Percentiles rank a stretch among this genome's conserved stretches.
phyloP scores from a whole-genome alignment of 73 alveolate genomes.

The Tetrahymena malaccensis region DNA sequence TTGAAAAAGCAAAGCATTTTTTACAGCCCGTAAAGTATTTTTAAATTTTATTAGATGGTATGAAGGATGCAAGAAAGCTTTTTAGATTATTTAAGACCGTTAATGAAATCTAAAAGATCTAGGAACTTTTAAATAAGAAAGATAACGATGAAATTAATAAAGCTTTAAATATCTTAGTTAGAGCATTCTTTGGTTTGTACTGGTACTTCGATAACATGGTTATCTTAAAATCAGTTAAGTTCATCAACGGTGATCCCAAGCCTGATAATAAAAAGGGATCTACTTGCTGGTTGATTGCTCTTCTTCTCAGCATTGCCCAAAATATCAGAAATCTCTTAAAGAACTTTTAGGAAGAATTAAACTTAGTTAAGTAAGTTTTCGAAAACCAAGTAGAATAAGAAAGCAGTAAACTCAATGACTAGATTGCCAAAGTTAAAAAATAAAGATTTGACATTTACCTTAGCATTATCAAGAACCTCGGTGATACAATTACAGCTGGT shows the following conservation, averaged over 20 bases:
- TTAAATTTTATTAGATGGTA: slow-evolving; percentile 34
- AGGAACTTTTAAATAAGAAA: slow-evolving; percentile 16
- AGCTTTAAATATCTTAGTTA: slow-evolving; percentile 38
- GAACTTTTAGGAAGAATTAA: background rate
- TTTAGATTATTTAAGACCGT: slow-evolving; percentile 67
- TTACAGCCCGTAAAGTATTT: background rate
- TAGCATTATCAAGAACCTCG: background rate
- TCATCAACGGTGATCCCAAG: slow-evolving; percentile 53
- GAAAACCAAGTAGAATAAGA: background rate
- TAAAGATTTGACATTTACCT: background rate
- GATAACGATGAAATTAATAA: slow-evolving; percentile 24
- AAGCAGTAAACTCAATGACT: background rate
- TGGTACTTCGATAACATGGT: slow-evolving; percentile 64
- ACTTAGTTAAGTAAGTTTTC: background rate
- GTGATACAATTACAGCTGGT: background rate
- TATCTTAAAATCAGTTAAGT: slow-evolving; percentile 54
- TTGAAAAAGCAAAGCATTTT: background rate
- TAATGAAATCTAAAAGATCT: slow-evolving; percentile 55
- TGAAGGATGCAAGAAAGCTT: slow-evolving; percentile 68
- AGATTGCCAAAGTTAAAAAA: background rate
- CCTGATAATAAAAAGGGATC: slow-evolving; percentile 51
- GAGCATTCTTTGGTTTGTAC: slow-evolving; percentile 60
- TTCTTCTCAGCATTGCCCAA: background rate
- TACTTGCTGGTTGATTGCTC: slow-evolving; percentile 54
- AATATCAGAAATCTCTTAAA: background rate